Percentiles rank a stretch among this genome's conserved stretches.
phyloP scores from a whole-genome alignment of 2,329 filamentous ascomycete genomes.

The Cordyceps pruinosa region DNA sequence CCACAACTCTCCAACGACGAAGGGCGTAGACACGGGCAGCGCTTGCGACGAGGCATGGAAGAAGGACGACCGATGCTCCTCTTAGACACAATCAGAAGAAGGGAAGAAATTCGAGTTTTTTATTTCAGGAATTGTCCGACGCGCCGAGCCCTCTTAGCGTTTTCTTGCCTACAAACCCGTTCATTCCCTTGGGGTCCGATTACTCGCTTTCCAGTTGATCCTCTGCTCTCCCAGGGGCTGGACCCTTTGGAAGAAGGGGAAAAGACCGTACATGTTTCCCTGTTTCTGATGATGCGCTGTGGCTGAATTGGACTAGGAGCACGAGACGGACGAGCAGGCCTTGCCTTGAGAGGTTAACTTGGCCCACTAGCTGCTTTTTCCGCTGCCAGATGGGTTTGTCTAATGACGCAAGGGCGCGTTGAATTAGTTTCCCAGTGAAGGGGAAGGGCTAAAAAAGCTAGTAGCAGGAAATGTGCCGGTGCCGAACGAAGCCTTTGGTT shows the following conservation, averaged over 20 bases:
- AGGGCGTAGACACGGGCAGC: neutral
- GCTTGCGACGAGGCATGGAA: neutral
- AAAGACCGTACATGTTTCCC: neutral
- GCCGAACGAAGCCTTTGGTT: neutral
- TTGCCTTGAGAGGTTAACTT: constrained; percentile 1
- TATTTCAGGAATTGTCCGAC: neutral
- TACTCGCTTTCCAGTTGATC: neutral
- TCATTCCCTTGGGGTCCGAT: neutral
- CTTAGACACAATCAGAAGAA: neutral
- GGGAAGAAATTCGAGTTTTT: neutral
- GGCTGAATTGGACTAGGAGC: constrained; percentile 4
- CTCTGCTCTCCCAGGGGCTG: neutral
- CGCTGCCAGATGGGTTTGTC: neutral
- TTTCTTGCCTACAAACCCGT: neutral
- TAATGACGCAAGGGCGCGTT: constrained; percentile 1
- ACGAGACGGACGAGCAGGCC: neutral
- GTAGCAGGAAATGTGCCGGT: no score
- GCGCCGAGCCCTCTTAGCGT: neutral
- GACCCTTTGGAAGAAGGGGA: neutral
- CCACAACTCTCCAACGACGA: no score
- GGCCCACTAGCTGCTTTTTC: neutral
- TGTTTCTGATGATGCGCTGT: neutral
- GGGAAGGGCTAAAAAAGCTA: no score
- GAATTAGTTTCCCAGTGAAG: neutral
- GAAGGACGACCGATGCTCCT: neutral